A percentile compares a stretch with the other conserved stretches of the same genome.
Conservation (phyloP, 2,329 filamentous ascomycete species). For the Bimuria novae-zelandiae region DNA sequence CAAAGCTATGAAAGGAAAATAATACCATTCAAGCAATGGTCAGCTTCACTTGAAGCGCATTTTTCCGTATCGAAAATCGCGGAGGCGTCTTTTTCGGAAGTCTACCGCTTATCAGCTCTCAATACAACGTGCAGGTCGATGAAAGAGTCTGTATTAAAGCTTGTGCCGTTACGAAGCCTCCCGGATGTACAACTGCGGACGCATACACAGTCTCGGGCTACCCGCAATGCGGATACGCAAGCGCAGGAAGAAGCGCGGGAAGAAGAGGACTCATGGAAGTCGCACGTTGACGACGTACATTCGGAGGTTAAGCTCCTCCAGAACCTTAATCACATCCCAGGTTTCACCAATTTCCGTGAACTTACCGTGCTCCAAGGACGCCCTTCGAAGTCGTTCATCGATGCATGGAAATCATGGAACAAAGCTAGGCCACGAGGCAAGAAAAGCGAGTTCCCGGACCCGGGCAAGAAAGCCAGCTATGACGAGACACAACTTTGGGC, state of each 20-base stretch:
- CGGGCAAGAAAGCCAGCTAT: constrained; percentile 58
- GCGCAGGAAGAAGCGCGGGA: constrained; percentile 36
- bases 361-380: constrained; percentile 62
- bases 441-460: constrained; percentile 60
- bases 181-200: constrained; percentile 39
- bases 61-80: constrained; percentile 64
- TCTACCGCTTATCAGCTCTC: constrained; percentile 60
- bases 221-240: constrained; percentile 55
- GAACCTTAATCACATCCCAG: constrained; percentile 62
- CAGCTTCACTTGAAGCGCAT: constrained; percentile 45
- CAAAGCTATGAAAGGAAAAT: constrained; percentile 30
- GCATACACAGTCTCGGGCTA: constrained; percentile 37
- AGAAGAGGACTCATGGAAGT: constrained; percentile 49
- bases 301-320: constrained; percentile 59
- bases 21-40: constrained; percentile 49
- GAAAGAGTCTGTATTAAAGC: constrained; percentile 55
- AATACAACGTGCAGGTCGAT: constrained; percentile 26
- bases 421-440: constrained; percentile 49
- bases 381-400: constrained; percentile 56
- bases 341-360: constrained; percentile 66
- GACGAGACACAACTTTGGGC: constrained; percentile 64
- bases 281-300: constrained; percentile 49
- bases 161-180: constrained; percentile 44
- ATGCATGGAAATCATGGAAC: constrained; percentile 54
- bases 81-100: constrained; percentile 69